Evolutionary conservation across 768 basidiomycete species (phyloP).

Genomic region (Boletus barrowsii): DNA sequence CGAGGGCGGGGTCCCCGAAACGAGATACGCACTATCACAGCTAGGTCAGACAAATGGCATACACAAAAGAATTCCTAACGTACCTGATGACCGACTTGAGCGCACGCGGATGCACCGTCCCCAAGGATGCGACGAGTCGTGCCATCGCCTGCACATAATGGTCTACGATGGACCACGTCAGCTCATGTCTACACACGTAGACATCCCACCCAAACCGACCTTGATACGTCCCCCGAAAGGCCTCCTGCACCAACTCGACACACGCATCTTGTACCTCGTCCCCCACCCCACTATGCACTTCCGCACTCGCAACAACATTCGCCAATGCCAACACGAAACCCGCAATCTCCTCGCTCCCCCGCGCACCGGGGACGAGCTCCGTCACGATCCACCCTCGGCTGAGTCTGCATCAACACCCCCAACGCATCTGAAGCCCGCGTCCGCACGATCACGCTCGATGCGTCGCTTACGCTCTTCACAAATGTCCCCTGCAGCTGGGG

Average conservation of each 20-base stretch:
- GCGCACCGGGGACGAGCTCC: constrained; percentile 70
- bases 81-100: constrained; percentile 69
- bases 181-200: too few species aligned
- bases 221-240: constrained; percentile 70
- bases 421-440: constrained; percentile 80
- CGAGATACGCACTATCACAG: too few species aligned
- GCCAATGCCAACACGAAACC: constrained; percentile 78
- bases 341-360: constrained; percentile 67
- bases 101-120: constrained; percentile 56
- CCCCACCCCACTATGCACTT: constrained; percentile 61
- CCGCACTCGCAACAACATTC: constrained; percentile 64
- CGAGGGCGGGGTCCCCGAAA: constrained; percentile 66
- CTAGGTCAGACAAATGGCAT: too few species aligned
- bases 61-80: too few species aligned
- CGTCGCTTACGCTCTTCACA: constrained; percentile 86
- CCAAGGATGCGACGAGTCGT: constrained; percentile 58
- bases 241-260: constrained; percentile 71
- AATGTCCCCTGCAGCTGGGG: constrained; percentile 96
- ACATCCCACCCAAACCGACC: constrained; percentile 38
- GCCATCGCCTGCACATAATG: constrained; percentile 66
- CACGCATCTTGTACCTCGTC: constrained; percentile 71
- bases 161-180: constrained; percentile 41
- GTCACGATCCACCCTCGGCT: constrained; percentile 86
- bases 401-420: constrained; percentile 85
- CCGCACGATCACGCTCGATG: constrained; percentile 74